These are phyloP conservation scores for Fusarium clavum DNA, from an alignment of 2,329 filamentous ascomycete species.

Conservation along the genomic window DNA sequence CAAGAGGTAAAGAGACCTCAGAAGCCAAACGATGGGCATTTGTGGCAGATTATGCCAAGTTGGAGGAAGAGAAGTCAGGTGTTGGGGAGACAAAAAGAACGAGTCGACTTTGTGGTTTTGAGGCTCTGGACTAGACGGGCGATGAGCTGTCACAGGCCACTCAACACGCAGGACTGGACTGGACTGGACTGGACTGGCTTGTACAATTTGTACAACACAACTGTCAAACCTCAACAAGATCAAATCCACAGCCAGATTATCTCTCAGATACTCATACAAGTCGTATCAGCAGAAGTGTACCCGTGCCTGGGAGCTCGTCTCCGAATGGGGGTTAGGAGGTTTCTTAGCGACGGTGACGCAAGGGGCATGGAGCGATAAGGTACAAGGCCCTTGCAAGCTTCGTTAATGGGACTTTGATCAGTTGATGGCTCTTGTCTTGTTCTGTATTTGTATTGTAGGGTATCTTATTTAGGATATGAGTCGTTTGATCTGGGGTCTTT, in stretches of 20 bases:
- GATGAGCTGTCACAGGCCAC: constrained; percentile 34
- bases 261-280: constrained; percentile 5
- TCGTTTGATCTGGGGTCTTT: constrained; percentile 31
- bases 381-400: constrained; percentile 1
- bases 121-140: constrained; percentile 7
- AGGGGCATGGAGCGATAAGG: constrained; percentile 21
- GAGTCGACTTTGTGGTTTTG: constrained; percentile 22
- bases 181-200: background rate
- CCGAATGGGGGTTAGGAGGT: constrained; percentile 36
- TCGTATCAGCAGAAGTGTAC: constrained; percentile 29
- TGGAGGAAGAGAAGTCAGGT: constrained; percentile 21
- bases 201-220: constrained; percentile 15
- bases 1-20: background rate
- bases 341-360: constrained; percentile 35
- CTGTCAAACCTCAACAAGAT: constrained; percentile 18
- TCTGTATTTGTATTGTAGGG: background rate
- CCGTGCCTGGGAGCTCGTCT: constrained; percentile 22
- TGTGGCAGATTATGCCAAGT: background rate
- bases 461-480: background rate
- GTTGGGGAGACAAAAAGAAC: constrained; percentile 8
- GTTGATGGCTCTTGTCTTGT: constrained; percentile 25
- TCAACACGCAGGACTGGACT: background rate
- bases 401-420: constrained; percentile 23
- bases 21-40: background rate
- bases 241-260: constrained; percentile 15